Conservation (phyloP, 2,329 filamentous ascomycete genomes). For the Exophiala bonariae region DNA sequence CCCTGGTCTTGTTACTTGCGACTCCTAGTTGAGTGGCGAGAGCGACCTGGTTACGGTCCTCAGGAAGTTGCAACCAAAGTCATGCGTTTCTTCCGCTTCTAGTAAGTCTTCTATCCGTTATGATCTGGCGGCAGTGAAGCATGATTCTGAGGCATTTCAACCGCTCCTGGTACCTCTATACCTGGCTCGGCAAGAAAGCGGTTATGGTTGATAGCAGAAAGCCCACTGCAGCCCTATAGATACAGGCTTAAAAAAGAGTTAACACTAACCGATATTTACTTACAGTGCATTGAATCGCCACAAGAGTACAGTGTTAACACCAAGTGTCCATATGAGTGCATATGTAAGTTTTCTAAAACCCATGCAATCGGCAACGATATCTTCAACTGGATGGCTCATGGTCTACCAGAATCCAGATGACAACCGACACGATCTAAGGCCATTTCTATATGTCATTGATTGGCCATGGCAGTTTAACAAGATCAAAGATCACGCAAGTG, state of each 20-base stretch:
- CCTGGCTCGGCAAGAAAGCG: too few relatives aligned
- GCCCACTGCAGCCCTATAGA: too few relatives aligned
- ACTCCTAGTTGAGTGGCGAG: conserved; percentile 38
- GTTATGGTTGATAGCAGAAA: too few relatives aligned
- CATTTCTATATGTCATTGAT: conserved; percentile 51
- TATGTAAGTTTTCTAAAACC: conserved; percentile 13
- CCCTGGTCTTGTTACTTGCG: conserved; percentile 56
- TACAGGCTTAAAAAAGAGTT: too few relatives aligned
- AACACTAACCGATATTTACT: conserved; percentile 40
- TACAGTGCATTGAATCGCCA: conserved; percentile 61
- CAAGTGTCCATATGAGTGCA: conserved; percentile 52
- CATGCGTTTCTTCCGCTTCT: conserved; percentile 40
- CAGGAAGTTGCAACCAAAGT: conserved; percentile 49
- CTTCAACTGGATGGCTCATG: conserved; percentile 30
- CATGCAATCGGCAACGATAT: background rate
- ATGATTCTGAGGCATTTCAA: too few relatives aligned
- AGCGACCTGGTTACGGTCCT: conserved; percentile 27
- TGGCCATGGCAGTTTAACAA: conserved; percentile 43
- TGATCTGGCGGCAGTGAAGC: too few relatives aligned
- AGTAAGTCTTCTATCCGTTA: too few relatives aligned
- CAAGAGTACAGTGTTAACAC: conserved; percentile 63
- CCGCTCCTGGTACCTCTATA: too few relatives aligned
- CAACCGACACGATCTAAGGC: conserved; percentile 59
- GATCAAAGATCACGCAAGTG: conserved; percentile 48
- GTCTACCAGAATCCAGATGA: conserved; percentile 55